Percentiles rank a stretch among this genome's conserved stretches.
These are phyloP conservation scores for Aspergillus costaricaensis DNA, from an alignment of 2,329 filamentous ascomycete species.

Conservation along the genomic window DNA sequence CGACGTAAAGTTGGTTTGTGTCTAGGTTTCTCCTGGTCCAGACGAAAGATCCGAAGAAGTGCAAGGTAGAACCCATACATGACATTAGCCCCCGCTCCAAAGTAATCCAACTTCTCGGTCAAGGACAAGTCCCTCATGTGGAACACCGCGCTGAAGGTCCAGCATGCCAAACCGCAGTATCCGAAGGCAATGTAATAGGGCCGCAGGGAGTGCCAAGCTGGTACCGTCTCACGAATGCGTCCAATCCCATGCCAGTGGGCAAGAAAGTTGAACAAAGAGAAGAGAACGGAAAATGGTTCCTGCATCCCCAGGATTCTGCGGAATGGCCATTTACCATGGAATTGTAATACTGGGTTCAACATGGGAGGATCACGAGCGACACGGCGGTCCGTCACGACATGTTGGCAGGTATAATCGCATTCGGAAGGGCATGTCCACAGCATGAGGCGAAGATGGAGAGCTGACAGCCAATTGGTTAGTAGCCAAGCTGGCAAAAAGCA, in stretches of 20 bases:
- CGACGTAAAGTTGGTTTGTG: slow-evolving; percentile 60
- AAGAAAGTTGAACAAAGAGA: slow-evolving; percentile 86
- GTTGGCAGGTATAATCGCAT: slow-evolving; percentile 98
- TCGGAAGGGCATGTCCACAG: slow-evolving; percentile 90
- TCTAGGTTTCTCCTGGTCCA: slow-evolving; percentile 62
- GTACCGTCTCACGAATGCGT: slow-evolving; percentile 70
- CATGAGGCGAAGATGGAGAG: slow-evolving; percentile 79
- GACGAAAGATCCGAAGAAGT: slow-evolving; percentile 76
- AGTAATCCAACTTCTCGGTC: slow-evolving; percentile 96
- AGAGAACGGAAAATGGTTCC: slow-evolving; percentile 90
- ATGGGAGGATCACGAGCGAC: slow-evolving; percentile 65
- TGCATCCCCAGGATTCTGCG: slow-evolving; percentile 87
- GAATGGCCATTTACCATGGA: slow-evolving; percentile 99
- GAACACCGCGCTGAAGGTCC: slow-evolving; percentile 88
- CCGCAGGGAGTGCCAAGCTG: slow-evolving; percentile 71
- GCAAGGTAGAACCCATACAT: slow-evolving; percentile 90
- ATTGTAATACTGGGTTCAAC: slow-evolving; percentile 75
- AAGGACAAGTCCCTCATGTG: slow-evolving; percentile 82
- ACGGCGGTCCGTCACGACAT: slow-evolving; percentile 77
- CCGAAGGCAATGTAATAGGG: slow-evolving; percentile 80
- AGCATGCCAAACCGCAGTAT: slow-evolving; percentile 77
- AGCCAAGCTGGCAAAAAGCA: slow-evolving; percentile 10
- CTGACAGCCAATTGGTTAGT: slow-evolving; percentile 49
- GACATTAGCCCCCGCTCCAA: slow-evolving; percentile 85
- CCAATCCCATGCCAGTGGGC: slow-evolving; percentile 78